Conservation (phyloP, 192 early-diverging fungal genomes). For the Rhizophagus sp. region DNA sequence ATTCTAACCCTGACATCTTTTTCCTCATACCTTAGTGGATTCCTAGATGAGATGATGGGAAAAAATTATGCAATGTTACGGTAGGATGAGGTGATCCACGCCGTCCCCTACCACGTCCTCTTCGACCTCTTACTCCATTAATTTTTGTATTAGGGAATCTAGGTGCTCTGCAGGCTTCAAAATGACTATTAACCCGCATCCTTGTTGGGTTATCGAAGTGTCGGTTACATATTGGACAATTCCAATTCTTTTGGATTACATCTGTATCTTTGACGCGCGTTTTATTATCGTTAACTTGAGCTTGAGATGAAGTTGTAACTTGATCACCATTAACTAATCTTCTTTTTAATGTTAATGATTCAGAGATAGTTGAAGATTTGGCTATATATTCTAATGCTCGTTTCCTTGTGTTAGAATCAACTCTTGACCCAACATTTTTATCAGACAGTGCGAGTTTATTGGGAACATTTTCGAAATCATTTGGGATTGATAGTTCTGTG, state of each 20-base stretch:
- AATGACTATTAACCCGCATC: neutral
- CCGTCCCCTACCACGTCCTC: neutral
- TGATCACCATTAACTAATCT: neutral
- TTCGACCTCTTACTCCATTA: neutral
- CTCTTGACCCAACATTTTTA: neutral
- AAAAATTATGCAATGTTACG: neutral
- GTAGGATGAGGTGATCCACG: neutral
- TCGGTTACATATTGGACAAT: neutral
- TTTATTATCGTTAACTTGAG: neutral
- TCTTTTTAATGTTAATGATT: neutral
- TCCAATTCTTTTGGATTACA: neutral
- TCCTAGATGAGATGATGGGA: neutral
- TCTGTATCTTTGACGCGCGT: neutral
- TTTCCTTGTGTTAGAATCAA: neutral
- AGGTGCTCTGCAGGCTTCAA: neutral
- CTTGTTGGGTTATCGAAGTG: neutral
- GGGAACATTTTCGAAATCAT: neutral
- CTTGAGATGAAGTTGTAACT: too few relatives aligned
- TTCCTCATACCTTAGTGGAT: neutral
- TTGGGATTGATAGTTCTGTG: neutral
- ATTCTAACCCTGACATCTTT: neutral
- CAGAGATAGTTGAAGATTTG: neutral
- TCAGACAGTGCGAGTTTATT: neutral
- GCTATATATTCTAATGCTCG: neutral
- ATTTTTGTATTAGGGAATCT: neutral